Conservation (phyloP, 139 green algal genomes). For the Micromonas pusilla region DNA sequence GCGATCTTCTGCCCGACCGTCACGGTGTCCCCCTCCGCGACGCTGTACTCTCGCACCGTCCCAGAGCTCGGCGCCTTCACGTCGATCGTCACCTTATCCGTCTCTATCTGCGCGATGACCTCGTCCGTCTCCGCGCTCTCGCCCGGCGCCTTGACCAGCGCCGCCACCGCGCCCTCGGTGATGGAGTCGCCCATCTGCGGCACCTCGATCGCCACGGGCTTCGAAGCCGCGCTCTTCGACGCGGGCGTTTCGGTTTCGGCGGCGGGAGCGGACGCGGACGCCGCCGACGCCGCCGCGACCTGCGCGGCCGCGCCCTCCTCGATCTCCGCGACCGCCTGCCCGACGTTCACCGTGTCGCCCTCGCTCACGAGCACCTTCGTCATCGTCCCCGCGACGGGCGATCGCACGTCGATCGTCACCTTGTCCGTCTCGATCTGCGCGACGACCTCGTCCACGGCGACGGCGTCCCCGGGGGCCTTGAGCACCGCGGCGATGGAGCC, state of each 20-base stretch:
- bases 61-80: slow-evolving; percentile 39
- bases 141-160: slow-evolving; percentile 42
- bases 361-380: slow-evolving; percentile 50
- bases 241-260: not conserved
- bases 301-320: slow-evolving; percentile 47
- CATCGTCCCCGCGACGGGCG: slow-evolving; percentile 23
- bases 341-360: slow-evolving; percentile 76
- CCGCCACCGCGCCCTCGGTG: slow-evolving; percentile 78
- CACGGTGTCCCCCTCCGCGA: slow-evolving; percentile 78
- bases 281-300: not conserved
- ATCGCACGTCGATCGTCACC: slow-evolving; percentile 39
- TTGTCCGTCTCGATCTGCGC: slow-evolving; percentile 93
- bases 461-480: slow-evolving; percentile 53
- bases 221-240: not conserved
- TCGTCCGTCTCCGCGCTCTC: slow-evolving; percentile 85
- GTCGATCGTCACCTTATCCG: slow-evolving; percentile 78
- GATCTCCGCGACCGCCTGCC: slow-evolving; percentile 66
- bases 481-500: slow-evolving; percentile 71
- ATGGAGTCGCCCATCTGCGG: slow-evolving; percentile 90
- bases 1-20: slow-evolving; percentile 74
- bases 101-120: slow-evolving; percentile 94
- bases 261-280: slow-evolving; percentile 3
- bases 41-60: slow-evolving; percentile 39
- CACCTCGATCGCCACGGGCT: slow-evolving; percentile 42
- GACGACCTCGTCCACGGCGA: slow-evolving; percentile 84